Percentiles rank a stretch among this genome's conserved stretches.
Conservation (phyloP, 2,329 filamentous ascomycete species). For the Sarocladium brachiariae region DNA sequence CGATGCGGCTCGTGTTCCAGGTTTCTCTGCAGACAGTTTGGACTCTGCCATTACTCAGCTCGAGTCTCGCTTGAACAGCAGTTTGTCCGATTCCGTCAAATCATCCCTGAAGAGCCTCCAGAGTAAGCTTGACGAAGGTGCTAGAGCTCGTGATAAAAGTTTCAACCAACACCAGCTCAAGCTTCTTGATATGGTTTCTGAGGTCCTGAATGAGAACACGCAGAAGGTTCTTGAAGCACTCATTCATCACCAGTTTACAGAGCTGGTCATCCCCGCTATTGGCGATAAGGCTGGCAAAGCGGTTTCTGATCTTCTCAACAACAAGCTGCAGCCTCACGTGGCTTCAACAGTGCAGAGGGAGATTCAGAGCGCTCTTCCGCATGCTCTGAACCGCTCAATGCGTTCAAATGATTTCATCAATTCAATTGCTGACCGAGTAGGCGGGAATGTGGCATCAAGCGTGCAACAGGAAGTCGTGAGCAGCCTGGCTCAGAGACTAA, state of each 20-base stretch:
- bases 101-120: conserved; percentile 56
- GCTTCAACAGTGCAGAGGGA: conserved; percentile 64
- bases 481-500: conserved; percentile 55
- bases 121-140: conserved; percentile 59
- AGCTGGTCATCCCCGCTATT: conserved; percentile 68
- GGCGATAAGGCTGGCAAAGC: conserved; percentile 59
- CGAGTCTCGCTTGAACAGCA: conserved; percentile 42
- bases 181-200: conserved; percentile 50
- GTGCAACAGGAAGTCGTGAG: conserved; percentile 64
- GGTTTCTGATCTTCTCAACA: conserved; percentile 64
- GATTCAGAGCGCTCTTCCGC: conserved; percentile 63
- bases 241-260: conserved; percentile 67
- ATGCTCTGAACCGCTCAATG: conserved; percentile 46
- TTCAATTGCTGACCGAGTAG: conserved; percentile 61
- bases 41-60: conserved; percentile 48
- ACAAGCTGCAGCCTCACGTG: conserved; percentile 60
- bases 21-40: conserved; percentile 38
- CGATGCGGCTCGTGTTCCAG: conserved; percentile 12
- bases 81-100: conserved; percentile 44
- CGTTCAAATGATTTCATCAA: conserved; percentile 69
- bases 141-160: conserved; percentile 41
- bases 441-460: conserved; percentile 56
- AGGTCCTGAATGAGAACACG: conserved; percentile 56
- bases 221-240: conserved; percentile 70
- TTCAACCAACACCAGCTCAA: conserved; percentile 48